Evolutionary conservation across 306 rosid species (phyloP).

Genomic region (Ochetophila trinervis): DNA sequence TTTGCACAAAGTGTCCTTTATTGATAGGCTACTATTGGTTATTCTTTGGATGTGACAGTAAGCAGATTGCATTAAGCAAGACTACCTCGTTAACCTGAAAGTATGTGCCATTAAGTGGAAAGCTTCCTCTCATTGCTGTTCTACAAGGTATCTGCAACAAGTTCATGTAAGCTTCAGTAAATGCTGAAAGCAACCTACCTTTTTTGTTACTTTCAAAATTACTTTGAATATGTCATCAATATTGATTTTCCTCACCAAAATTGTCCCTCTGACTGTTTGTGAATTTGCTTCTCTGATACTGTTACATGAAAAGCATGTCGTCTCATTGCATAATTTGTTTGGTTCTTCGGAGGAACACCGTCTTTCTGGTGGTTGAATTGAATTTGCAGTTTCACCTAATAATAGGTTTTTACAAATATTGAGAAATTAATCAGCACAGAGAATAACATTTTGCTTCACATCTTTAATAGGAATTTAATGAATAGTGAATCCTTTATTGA

Average conservation of each 20-base stretch:
- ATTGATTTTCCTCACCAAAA: slow-evolving; percentile 54
- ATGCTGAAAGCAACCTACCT: not conserved
- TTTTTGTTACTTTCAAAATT: slow-evolving; percentile 13
- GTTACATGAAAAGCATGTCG: slow-evolving; percentile 69
- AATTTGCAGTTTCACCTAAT: slow-evolving; percentile 76
- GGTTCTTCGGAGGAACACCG: slow-evolving; percentile 57
- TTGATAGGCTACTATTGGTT: not conserved
- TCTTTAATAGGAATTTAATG: slow-evolving; percentile 10
- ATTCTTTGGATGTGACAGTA: not conserved
- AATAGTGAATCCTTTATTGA: not conserved
- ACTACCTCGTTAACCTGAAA: slow-evolving; percentile 90
- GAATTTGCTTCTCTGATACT: slow-evolving; percentile 67
- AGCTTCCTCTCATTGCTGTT: slow-evolving; percentile 92
- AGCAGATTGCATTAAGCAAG: not conserved
- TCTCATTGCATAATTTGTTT: slow-evolving; percentile 49
- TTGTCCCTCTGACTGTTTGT: slow-evolving; percentile 78
- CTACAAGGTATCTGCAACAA: slow-evolving; percentile 72
- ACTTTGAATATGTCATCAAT: not conserved
- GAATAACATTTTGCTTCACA: slow-evolving; percentile 12
- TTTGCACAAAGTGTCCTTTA: not conserved
- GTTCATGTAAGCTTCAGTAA: slow-evolving; percentile 23
- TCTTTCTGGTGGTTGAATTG: slow-evolving; percentile 59
- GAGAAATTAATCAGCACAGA: slow-evolving; percentile 16
- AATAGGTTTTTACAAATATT: slow-evolving; percentile 17
- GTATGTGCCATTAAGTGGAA: slow-evolving; percentile 90